A percentile compares a stretch with the other conserved stretches of the same genome.
Evolutionary conservation across 208 protist species (phyloP).

Genomic region (Crithidia thermophila): DNA sequence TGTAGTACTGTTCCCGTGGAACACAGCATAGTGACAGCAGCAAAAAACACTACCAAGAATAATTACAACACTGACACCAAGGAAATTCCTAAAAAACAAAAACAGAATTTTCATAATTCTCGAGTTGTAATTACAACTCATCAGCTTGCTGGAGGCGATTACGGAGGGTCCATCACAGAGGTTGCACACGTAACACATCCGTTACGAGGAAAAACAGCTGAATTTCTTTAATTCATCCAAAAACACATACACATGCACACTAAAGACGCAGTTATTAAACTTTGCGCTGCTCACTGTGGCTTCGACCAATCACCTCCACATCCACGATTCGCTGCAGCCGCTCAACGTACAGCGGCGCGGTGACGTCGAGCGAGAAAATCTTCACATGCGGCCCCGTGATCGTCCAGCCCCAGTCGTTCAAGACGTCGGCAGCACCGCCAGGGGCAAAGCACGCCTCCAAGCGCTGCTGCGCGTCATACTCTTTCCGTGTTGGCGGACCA

Average conservation of each 20-base stretch:
- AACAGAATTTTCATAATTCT: not conserved
- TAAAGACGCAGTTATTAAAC: no score
- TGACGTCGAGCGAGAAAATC: constrained; percentile 72
- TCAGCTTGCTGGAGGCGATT: no score
- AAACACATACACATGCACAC: not conserved
- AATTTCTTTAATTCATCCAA: no score
- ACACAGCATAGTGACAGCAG: constrained; percentile 4
- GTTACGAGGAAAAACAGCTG: not conserved
- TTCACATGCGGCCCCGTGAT: constrained; percentile 62
- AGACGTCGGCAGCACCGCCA: constrained; percentile 35
- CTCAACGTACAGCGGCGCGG: constrained; percentile 65
- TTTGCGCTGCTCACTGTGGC: constrained; percentile 6
- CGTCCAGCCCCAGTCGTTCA: constrained; percentile 85
- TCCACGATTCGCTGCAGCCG: constrained; percentile 49
- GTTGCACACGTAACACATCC: no score
- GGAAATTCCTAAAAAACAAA: not conserved
- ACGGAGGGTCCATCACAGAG: no score
- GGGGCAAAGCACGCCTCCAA: constrained; percentile 16
- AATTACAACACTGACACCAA: not conserved
- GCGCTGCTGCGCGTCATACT: constrained; percentile 27
- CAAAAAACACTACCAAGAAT: not conserved
- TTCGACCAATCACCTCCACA: constrained; percentile 19
- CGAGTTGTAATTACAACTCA: no score
- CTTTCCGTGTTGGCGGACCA: constrained; percentile 20
- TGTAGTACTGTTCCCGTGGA: not conserved